Evolutionary conservation across 2,329 filamentous ascomycete species (phyloP).

Genomic region (Aureobasidium sp.): DNA sequence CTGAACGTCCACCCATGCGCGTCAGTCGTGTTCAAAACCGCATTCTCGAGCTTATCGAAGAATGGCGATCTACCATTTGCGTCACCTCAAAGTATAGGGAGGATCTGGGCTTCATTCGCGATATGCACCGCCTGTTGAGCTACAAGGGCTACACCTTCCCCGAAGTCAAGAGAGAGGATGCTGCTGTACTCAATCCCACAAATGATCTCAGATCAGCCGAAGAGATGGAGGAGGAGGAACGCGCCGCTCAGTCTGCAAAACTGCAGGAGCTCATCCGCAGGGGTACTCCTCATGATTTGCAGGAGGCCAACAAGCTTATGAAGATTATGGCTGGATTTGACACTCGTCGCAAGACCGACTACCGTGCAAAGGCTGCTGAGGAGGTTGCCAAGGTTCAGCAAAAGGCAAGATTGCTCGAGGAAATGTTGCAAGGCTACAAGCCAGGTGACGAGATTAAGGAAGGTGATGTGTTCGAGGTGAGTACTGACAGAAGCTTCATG

Average conservation of each 20-base stretch:
- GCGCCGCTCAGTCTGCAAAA: conserved; percentile 93
- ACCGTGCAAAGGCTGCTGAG: conserved; percentile 92
- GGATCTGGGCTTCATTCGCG: conserved; percentile 87
- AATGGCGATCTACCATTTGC: conserved; percentile 98
- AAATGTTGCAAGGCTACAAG: conserved; percentile 78
- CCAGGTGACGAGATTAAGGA: conserved; percentile 69
- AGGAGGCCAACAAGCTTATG: conserved; percentile 96
- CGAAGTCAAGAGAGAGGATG: conserved; percentile 84
- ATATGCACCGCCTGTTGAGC: conserved; percentile 92
- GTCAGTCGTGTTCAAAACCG: conserved; percentile 79
- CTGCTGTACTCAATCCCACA: conserved; percentile 90
- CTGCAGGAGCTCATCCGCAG: conserved; percentile 91
- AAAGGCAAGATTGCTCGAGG: conserved; percentile 85
- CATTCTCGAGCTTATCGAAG: conserved; percentile 93
- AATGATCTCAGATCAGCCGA: conserved; percentile 95
- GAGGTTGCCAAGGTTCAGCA: conserved; percentile 93
- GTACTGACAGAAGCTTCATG: conserved; percentile 19
- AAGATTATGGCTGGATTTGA: conserved; percentile 99
- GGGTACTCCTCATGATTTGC: conserved; percentile 83
- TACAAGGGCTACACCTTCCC: conserved; percentile 98
- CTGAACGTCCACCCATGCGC: conserved; percentile 82
- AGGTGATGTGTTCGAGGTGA: conserved; percentile 59
- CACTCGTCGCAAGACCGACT: conserved; percentile 91
- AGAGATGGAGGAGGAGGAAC: conserved; percentile 97
- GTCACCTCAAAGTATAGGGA: conserved; percentile 97